Base-by-base conservation (phyloP, 2,329 filamentous ascomycete species). In the Raffaelea arxii region DNA sequence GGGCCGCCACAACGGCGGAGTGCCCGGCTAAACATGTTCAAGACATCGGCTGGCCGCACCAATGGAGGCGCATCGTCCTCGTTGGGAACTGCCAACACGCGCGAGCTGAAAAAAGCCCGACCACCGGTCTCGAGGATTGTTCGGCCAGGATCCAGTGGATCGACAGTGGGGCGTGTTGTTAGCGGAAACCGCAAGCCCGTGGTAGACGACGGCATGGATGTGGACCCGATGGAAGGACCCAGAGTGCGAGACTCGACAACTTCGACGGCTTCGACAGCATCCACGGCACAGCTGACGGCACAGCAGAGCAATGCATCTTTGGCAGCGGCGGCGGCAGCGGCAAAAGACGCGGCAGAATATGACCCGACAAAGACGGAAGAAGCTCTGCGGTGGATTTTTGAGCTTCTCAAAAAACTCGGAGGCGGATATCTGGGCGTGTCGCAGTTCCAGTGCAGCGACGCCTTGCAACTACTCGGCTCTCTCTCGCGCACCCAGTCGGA, bases 101-200 rank as follows among this genome's bases (percentile, higher is more conserved):
- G 88, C 57, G 89, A 94, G 57, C 64, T 94, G 58, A 91, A 89
- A 62, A 94, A 89, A 69, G 84, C 84, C 53, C 87, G 84, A 57
- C 84, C 86, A 53, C 85, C 81, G 4, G 74, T 81, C 47, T 78
- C 78, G 40, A 59, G 83, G 65, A 64, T 82, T 65, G 57, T 90
- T 71, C 72, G 84, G 65, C 65, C 84, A 65, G 69, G 77, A 58
- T 64, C 83, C 14, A 80, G 80, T 49, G 70, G 77, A 16, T 79
- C 85, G 4, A 87, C 77, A 46, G 86, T 94, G 35, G 87, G 88
- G 18, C 79, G 90, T 56, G 86, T 91, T 46, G 87, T 95, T 39
- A 95, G 89, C 61, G 90, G 89, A 21, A 95, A 92, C 61, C 78
- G 90, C 48, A 96, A 92, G 61, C 82, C 82, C 3, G 52, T 75